Evolutionary conservation across 805 yeast species (phyloP).

Genomic region (Schizosaccharomyces cryophilus): DNA sequence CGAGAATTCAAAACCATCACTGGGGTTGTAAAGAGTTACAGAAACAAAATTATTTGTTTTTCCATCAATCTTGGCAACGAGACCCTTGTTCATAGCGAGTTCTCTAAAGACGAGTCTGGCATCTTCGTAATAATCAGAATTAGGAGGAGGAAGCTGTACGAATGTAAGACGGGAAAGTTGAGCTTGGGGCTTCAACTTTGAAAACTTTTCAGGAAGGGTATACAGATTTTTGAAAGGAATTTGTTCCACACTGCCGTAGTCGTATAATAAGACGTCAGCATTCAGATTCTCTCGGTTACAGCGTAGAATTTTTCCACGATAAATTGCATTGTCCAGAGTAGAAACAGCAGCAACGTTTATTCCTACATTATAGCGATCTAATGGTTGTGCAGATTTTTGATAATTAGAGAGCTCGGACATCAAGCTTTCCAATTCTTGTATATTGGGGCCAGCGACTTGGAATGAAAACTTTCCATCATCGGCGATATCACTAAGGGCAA

Average conservation of each 20-base stretch:
- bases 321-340: background rate
- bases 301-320: constrained; percentile 3
- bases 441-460: background rate
- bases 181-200: constrained; percentile 8
- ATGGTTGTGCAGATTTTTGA: background rate
- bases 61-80: constrained; percentile 7
- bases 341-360: background rate
- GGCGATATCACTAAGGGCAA: constrained; percentile 13
- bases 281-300: constrained; percentile 1
- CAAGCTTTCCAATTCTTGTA: background rate
- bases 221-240: background rate
- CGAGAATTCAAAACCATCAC: constrained; percentile 3
- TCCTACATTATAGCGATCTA: background rate
- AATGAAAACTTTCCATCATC: constrained; percentile 11
- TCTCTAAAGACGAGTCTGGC: constrained; percentile 3
- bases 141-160: constrained; percentile 7
- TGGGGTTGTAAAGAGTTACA: constrained; percentile 7
- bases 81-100: constrained; percentile 4
- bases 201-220: background rate
- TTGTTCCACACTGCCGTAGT: constrained; percentile 3
- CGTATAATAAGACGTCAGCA: constrained; percentile 1
- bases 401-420: background rate
- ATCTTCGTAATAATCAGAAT: constrained; percentile 7
- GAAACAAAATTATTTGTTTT: background rate
- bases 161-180: constrained; percentile 6